Conservation (phyloP, 169 alveolate species). For the Plasmodium billcollinsi region DNA sequence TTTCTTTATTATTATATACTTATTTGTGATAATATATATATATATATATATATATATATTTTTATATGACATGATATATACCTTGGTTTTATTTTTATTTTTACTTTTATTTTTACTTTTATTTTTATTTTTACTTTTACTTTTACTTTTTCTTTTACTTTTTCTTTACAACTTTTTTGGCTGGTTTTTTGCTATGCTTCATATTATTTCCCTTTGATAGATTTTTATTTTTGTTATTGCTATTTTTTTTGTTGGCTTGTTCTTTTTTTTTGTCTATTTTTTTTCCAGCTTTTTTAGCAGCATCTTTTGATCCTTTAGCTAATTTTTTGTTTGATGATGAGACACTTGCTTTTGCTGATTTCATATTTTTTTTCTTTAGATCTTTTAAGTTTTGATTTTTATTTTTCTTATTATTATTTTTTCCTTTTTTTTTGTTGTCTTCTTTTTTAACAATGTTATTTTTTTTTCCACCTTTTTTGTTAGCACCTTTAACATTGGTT, state of each 20-base stretch:
- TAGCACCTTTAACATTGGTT: neutral
- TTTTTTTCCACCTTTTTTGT: constrained; percentile 28
- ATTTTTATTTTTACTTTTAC: neutral
- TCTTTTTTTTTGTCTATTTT: constrained; percentile 18
- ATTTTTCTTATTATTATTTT: constrained; percentile 24
- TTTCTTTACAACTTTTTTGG: constrained; percentile 22
- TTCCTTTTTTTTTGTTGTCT: constrained; percentile 18
- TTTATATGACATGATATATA: neutral
- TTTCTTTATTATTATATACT: neutral
- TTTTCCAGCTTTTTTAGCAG: constrained; percentile 13
- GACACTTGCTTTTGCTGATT: neutral
- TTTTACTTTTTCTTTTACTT: constrained; percentile 8
- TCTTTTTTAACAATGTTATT: constrained; percentile 6
- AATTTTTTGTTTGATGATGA: no score
- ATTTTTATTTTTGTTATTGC: constrained; percentile 3
- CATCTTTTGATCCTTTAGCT: constrained; percentile 5
- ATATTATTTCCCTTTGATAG: neutral
- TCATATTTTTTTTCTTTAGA: constrained; percentile 17
- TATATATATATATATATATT: constrained; percentile 1
- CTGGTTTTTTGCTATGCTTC: constrained; percentile 20
- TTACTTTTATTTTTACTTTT: no score
- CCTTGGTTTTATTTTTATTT: no score
- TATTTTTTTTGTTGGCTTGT: constrained; percentile 27
- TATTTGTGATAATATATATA: neutral
- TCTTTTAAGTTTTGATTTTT: constrained; percentile 18